Conservation (phyloP, 352 stramenopile genomes). For the Pythium rishiriense region DNA sequence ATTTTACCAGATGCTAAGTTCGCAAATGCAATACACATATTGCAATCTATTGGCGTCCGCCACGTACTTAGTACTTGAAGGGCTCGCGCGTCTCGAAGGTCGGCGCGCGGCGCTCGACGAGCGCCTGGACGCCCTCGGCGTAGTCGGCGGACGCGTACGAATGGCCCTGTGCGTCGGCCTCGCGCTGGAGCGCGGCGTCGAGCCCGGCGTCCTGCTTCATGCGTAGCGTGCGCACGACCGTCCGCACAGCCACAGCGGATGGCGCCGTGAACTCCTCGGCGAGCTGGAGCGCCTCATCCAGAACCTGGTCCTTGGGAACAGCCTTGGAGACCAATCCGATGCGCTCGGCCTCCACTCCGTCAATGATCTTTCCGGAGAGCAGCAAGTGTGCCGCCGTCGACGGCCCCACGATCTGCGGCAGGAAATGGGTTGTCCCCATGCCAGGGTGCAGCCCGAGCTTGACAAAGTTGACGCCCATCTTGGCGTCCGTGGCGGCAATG, state of each 20-base stretch:
- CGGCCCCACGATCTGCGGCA: constrained; percentile 62
- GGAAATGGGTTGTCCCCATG: constrained; percentile 85
- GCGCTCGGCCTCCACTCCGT: constrained; percentile 54
- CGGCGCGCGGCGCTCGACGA: constrained; percentile 60
- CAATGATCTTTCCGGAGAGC: constrained; percentile 72
- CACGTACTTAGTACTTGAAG: constrained; percentile 30
- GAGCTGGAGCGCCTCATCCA: constrained; percentile 54
- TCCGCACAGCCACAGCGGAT: constrained; percentile 71
- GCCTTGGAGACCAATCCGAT: constrained; percentile 57
- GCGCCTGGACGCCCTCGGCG: constrained; percentile 75
- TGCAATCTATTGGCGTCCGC: not conserved
- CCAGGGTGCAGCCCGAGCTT: constrained; percentile 85
- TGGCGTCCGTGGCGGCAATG: constrained; percentile 57
- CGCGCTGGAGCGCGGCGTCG: constrained; percentile 57
- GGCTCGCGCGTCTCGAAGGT: constrained; percentile 52
- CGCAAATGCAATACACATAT: not conserved
- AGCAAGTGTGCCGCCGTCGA: constrained; percentile 74
- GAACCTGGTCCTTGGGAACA: constrained; percentile 40
- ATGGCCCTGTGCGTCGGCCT: constrained; percentile 78
- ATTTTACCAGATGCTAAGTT: constrained; percentile 8
- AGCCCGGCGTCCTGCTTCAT: constrained; percentile 68
- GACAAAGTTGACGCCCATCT: constrained; percentile 89
- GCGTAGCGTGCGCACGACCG: constrained; percentile 64
- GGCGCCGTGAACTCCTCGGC: constrained; percentile 56
- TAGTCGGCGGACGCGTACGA: constrained; percentile 83